These are phyloP conservation scores for Retiboletus flavoniger DNA, from an alignment of 1,284 basidiomycete genomes.

Conservation along the genomic window DNA sequence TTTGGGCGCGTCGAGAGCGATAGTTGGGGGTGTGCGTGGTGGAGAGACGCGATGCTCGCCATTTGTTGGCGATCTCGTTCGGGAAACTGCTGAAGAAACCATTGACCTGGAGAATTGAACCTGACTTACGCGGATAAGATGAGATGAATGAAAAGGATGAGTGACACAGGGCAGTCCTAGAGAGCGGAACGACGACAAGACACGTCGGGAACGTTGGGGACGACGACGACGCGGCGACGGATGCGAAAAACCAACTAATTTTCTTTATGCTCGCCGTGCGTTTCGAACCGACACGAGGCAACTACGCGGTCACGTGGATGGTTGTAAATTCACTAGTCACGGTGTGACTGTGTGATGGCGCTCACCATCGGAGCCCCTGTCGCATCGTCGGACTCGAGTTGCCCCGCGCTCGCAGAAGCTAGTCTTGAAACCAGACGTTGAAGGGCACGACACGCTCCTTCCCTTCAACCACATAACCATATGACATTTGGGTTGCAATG, in stretches of 20 bases:
- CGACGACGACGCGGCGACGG: conserved; percentile 13
- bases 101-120: conserved; percentile 15
- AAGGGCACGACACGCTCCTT: too few relatives aligned
- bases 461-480: too few relatives aligned
- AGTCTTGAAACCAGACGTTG: too few relatives aligned
- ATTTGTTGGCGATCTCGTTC: conserved; percentile 31
- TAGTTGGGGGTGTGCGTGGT: conserved; percentile 30
- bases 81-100: conserved; percentile 24
- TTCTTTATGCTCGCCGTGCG: conserved; percentile 29
- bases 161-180: neutral
- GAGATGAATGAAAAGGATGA: neutral
- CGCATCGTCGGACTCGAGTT: too few relatives aligned
- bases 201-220: conserved; percentile 22
- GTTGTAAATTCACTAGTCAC: conserved; percentile 22
- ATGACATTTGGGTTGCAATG: too few relatives aligned
- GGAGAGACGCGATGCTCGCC: conserved; percentile 35
- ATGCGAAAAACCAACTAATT: conserved; percentile 16
- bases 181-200: conserved; percentile 7
- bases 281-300: conserved; percentile 37
- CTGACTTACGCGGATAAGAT: conserved; percentile 16
- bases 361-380: neutral
- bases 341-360: neutral
- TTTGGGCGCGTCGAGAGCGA: conserved; percentile 31
- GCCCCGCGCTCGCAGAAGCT: too few relatives aligned
- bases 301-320: conserved; percentile 34